Base-by-base conservation (phyloP, 2,329 filamentous ascomycete species). In the Dendryphion nanum region DNA sequence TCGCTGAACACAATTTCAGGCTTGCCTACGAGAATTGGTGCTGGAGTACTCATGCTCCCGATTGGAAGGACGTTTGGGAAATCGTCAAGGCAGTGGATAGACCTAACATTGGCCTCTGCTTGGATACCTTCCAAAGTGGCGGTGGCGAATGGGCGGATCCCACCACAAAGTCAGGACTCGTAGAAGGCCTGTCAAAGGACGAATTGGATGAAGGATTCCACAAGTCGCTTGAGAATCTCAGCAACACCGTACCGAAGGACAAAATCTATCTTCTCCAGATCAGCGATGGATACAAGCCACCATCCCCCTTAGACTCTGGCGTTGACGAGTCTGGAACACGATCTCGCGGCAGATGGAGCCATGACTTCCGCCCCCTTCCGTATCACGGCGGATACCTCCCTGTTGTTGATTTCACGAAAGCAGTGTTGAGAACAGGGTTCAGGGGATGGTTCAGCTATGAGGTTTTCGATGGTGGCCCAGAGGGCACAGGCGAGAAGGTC, bases 11-110 rank as follows among this genome's bases (percentile, higher is more conserved):
- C 32, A 72, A 73, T 0, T 78, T 81, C 57, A 73, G 77, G 5
- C 67, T 90, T 14, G 84, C 85, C 0, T 90, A 89, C 50, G 85
- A 90, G 65, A 89, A 89, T 56, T 89, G 85, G 84, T 88, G 85
- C 64, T 90, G 85, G 86, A 81, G 81, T 0, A 86, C 84, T 0
- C 77, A 81, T 33, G 82, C 84, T 0, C 77, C 82, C 0, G 73
- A 68, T 1, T 91, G 85, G 86, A 77, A 75, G 46, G 74, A 82
- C 33, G 81, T 82, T 1, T 89, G 83, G 83, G 67, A 77, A 2
- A 82, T 89, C 10, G 82, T 87, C 4, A 55, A 76, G 45, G 71
- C 71, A 30, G 82, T 82, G 2, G 67, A 86, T 47, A 66, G 81
- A 3, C 70, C 73, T 0, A 89, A 90, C 44, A 70, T 89, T 8